phyloP scores from a whole-genome alignment of 352 stramenopile species.

The Phytopythium chamaehyphon region DNA sequence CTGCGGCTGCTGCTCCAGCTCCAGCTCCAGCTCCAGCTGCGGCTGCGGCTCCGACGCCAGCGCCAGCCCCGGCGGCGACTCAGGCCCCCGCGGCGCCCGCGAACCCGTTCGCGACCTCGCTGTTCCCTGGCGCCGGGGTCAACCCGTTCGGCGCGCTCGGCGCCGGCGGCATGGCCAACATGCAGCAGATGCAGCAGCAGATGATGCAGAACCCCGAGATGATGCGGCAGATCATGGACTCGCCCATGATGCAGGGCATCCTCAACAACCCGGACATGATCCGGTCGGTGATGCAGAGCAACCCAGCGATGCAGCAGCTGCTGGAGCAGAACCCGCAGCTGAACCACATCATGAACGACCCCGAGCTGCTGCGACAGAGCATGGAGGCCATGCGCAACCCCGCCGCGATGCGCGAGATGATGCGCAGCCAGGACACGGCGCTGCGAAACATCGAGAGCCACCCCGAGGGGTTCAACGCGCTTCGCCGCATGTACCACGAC shows the following conservation, averaged over 20 bases:
- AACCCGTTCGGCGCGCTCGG: conserved; percentile 66
- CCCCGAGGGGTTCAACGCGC: conserved; percentile 95
- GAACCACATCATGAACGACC: conserved; percentile 95
- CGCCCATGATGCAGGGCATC: conserved; percentile 90
- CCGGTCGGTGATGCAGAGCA: conserved; percentile 93
- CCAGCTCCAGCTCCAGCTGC: conserved; percentile 10
- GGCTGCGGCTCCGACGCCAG: conserved; percentile 13
- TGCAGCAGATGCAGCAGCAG: conserved; percentile 86
- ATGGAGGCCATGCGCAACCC: conserved; percentile 98
- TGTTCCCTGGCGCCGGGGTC: conserved; percentile 31
- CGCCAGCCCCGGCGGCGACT: conserved; percentile 8
- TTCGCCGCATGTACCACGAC: conserved; percentile 93
- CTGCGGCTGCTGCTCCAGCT: conserved; percentile 15
- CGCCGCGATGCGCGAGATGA: conserved; percentile 94
- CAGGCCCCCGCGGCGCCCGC: conserved; percentile 8
- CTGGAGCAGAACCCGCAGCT: conserved; percentile 96
- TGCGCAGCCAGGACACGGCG: conserved; percentile 96
- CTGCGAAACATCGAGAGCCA: conserved; percentile 97
- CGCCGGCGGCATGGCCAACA: conserved; percentile 44
- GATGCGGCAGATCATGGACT: conserved; percentile 88
- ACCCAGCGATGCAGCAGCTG: conserved; percentile 94
- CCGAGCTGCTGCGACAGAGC: conserved; percentile 91
- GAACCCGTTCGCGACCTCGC: conserved; percentile 53
- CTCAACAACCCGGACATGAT: conserved; percentile 97
- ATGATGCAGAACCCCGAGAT: conserved; percentile 88